These are phyloP conservation scores for Nemania sp. DNA, from an alignment of 2,329 filamentous ascomycete species.

Conservation along the genomic window DNA sequence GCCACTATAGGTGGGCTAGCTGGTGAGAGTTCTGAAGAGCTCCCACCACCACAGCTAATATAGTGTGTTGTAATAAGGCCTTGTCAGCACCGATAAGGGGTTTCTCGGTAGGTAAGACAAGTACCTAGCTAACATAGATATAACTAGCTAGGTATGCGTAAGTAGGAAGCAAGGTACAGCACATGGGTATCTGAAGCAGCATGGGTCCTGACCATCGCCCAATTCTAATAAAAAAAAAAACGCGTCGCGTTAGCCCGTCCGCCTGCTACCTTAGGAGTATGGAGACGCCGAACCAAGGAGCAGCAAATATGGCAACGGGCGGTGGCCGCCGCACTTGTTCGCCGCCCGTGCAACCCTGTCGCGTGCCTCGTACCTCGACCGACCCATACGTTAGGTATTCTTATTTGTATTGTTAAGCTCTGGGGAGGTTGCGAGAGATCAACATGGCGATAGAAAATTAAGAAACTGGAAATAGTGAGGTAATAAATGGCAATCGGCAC, in stretches of 20 bases:
- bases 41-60: neutral
- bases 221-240: neutral
- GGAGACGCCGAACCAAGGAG: conserved; percentile 7
- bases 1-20: no score
- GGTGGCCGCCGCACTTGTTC: conserved; percentile 26
- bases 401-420: neutral
- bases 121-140: no score
- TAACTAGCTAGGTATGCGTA: no score
- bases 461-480: neutral
- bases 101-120: no score
- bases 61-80: conserved; percentile 32
- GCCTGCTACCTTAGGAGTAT: neutral
- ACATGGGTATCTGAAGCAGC: no score
- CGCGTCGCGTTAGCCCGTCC: conserved; percentile 17
- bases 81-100: conserved; percentile 35
- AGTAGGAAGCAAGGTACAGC: no score
- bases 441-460: neutral
- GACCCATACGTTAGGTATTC: no score
- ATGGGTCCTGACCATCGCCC: no score
- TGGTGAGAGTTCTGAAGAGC: conserved; percentile 9
- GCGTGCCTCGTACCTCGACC: no score
- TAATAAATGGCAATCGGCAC: no score
- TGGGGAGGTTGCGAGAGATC: neutral
- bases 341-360: neutral
- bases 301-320: conserved; percentile 11